Evolutionary conservation across 129 eudicot genomes (phyloP), one percentile per base, ranked within the genome.

Genomic region (Saposhnikovia divaricata): DNA sequence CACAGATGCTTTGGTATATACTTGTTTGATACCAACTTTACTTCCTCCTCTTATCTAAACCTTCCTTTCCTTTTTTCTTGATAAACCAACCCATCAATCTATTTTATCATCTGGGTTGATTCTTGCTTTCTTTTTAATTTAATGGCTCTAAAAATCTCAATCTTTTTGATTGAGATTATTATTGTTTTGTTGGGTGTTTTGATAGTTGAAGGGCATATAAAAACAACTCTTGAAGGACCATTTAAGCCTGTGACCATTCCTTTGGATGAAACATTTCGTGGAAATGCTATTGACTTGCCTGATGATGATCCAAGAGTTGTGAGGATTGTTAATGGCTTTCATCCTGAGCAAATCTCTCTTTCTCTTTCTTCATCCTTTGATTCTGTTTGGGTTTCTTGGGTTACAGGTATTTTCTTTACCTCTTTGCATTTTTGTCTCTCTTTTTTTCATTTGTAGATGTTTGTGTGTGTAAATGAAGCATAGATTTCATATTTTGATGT

Each of bases 341-440:
- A 82, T 55, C 98, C 98, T 57, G 98, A 94, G 57, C 98, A 94
- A 82, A 89, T 94, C 50, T 87, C 91, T 2, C 82, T 94, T 18
- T 90, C 98, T 19, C 92, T 94, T 44, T 94, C 98, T 55, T 70
- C 89, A 19, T 78, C 80, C 40, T 75, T 82, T 87, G 90, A 90
- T 78, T 94, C 98, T 72, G 85, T 94, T 75, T 94, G 98, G 98
- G 85, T 94, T 85, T 90, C 96, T 34, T 94, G 98, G 98, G 81
- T 94, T 75, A 94, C 98, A 78, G 98, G 98, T 93, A 12, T 9
- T 44, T 25, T n/a, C 5, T 61, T 61, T 3, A 0, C 5, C 27
- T 25, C n/a, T 25, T 25, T 65, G n/a, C 27, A 1, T 25, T 1
- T 65, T 1, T 10, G 18, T 47, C 18, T 44, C 12, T 1, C 2